Percentiles rank a stretch among this genome's conserved stretches.
Evolutionary conservation across 306 rosid species (phyloP).

Genomic region (Mucuna pruriens): DNA sequence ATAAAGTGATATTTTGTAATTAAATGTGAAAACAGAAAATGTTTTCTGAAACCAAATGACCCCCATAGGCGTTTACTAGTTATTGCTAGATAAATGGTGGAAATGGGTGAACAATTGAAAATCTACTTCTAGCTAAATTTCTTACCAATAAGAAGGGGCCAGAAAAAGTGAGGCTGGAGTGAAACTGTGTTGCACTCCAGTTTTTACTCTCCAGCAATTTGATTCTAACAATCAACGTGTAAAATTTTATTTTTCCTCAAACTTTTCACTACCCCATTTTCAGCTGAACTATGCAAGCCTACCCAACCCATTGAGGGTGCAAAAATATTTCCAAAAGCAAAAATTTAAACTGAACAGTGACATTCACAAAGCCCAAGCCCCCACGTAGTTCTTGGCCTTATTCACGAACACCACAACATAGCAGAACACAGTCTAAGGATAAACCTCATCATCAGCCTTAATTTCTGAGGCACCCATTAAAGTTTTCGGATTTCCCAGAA

Average conservation of each 20-base stretch:
- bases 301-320: neutral
- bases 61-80: neutral
- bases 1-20: neutral
- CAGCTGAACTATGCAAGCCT: constrained; percentile 19
- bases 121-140: neutral
- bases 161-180: neutral
- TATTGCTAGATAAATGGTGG: neutral
- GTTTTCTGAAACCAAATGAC: neutral
- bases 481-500: neutral
- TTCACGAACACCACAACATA: neutral
- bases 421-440: neutral
- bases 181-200: neutral
- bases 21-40: neutral
- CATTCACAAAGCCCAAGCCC: constrained; percentile 3
- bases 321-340: constrained; percentile 22
- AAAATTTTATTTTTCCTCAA: neutral
- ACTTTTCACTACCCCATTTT: neutral
- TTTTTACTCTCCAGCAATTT: neutral
- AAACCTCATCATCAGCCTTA: neutral
- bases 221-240: neutral
- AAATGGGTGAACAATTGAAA: constrained; percentile 14
- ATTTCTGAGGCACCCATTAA: constrained; percentile 13
- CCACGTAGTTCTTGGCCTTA: neutral
- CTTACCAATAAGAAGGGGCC: neutral
- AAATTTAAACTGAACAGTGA: neutral